Evolutionary conservation across 1,284 basidiomycete genomes (phyloP), one percentile per base, ranked within the genome.

Genomic region (Somion occarium): DNA sequence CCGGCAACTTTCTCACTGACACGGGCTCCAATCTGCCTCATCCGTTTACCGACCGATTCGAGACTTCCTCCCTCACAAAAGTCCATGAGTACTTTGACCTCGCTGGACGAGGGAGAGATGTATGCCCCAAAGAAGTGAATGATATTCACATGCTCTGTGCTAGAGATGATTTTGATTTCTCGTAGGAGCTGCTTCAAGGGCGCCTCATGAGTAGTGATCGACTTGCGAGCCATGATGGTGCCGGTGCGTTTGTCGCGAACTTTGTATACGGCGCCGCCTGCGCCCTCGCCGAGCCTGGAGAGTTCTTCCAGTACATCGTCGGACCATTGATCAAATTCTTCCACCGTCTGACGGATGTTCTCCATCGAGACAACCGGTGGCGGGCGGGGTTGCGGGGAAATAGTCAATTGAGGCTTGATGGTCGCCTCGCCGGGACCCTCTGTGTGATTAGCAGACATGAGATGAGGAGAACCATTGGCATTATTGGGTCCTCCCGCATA

Each of bases 31-130:
- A 85, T 79, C 56, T 88, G 82, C 65, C 87, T 89, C 73, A 98
- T 92, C 54, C 85, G 84, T 64, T 88, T 85, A 50, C 93, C 83
- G 50, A 98, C 83, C 3, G 84, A 80, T 66, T 99, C 97, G 59
- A 99, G 74, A 64, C 85, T 88, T 46, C 84, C 81, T 3, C 93
- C 97, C 64, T 98, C 94, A 69, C 93, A 79, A 61, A 76, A 89
- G 69, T 99, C 97, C 92, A 98, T 97, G 59, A 97, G 77, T 57
- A 99, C 93, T 63, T 93, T 95, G 64, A 99, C 89, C 69, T 95
- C 91, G 57, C 89, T 90, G 46, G 91, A 89, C 39, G 89, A 91
- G 26, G 93, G 91, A 27, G 93, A 89, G 68, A 98, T 88, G 72
- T 96, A 99, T 15, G 94, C 94, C 45, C 96, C 97, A 64, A 92